Conservation (phyloP, 2,329 filamentous ascomycete genomes). For the Penicillium griseofulvum region DNA sequence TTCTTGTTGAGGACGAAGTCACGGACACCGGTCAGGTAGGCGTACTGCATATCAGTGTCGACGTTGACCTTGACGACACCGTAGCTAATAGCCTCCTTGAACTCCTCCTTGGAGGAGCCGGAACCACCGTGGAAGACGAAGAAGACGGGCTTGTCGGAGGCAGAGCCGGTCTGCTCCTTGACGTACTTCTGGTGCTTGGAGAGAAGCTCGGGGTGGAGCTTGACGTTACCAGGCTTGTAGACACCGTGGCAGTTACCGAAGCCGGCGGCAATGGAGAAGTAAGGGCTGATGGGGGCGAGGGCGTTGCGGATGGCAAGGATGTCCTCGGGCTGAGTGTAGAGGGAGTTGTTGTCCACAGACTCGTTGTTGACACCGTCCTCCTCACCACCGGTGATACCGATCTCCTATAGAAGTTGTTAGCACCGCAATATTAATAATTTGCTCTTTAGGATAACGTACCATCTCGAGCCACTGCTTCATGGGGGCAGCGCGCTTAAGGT, state of each 20-base stretch:
- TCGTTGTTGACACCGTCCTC: slow-evolving; percentile 99
- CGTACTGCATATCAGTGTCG: slow-evolving; percentile 96
- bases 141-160: slow-evolving; percentile 89
- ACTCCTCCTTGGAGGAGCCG: slow-evolving; percentile 87
- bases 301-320: slow-evolving; percentile 89
- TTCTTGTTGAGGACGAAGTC: slow-evolving; percentile 94
- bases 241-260: slow-evolving; percentile 99
- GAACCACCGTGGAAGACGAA: slow-evolving; percentile 99
- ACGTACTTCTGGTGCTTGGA: slow-evolving; percentile 94
- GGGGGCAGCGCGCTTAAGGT: slow-evolving; percentile 89
- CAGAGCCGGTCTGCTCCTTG: slow-evolving; percentile 69
- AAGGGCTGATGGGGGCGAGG: slow-evolving; percentile 79
- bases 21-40: slow-evolving; percentile 87
- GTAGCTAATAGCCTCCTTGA: slow-evolving; percentile 79
- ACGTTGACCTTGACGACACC: slow-evolving; percentile 99
- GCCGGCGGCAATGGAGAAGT: slow-evolving; percentile 97
- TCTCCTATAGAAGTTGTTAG: slow-evolving; percentile 54
- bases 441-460: slow-evolving; percentile 50
- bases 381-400: slow-evolving; percentile 94
- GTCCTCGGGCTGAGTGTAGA: slow-evolving; percentile 98
- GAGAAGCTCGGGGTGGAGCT: slow-evolving; percentile 92
- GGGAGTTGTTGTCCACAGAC: slow-evolving; percentile 90
- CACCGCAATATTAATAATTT: neutral
- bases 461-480: slow-evolving; percentile 99
- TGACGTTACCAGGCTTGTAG: slow-evolving; percentile 97